Base-by-base conservation (phyloP, 1,284 basidiomycete genomes). In the Trametes versicolor region DNA sequence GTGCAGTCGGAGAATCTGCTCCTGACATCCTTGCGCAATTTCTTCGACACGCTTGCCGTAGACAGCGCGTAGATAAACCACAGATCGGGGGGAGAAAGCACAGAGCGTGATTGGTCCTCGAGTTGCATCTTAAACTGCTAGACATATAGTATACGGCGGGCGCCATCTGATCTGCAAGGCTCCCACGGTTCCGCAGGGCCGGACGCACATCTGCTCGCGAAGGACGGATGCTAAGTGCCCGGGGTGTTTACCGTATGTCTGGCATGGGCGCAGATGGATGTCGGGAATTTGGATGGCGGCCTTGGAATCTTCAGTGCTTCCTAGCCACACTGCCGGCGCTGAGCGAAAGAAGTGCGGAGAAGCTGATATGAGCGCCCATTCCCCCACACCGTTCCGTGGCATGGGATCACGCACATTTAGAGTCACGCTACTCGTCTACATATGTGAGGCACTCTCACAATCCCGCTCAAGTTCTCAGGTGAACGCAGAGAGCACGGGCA, bases 261-360 rank as follows among this genome's bases (percentile, higher is more conserved):
- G n/a, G n/a, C 9, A 21, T 21, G 21, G 27, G 37, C 23, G 25
- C 39, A 4, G 23, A 19, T 55, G 37, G 50, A 52, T 19, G 23
- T 25, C 9, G 6, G 12, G 29, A 51, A 51, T 15, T 19, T 21
- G 7, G 23, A 21, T 12, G 25, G 23, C 10, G 10, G 45, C 25
- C 12, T 36, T n/a, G 23, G 17, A 4, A 10, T 25, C n/a, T n/a
- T n/a, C 39, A 23, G 37, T 39, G 37, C 23, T 23, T 37, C 5
- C 13, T 41, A 4, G 43, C 37, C 37, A 39, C 37, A 5, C 19
- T 39, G 6, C 53, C 53, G 53, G 53, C 53, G 53, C 37, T n/a
- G n/a, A n/a, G n/a, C n/a, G n/a, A n/a, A 55, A 23, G 25, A 55
- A 55, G 53, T 55, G 53, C 53, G 53, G 53, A 29, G 53, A 55